A percentile compares a stretch with the other conserved stretches of the same genome.
phyloP scores from a whole-genome alignment of 1,284 basidiomycete genomes.

The Moesziomyces sp. region DNA sequence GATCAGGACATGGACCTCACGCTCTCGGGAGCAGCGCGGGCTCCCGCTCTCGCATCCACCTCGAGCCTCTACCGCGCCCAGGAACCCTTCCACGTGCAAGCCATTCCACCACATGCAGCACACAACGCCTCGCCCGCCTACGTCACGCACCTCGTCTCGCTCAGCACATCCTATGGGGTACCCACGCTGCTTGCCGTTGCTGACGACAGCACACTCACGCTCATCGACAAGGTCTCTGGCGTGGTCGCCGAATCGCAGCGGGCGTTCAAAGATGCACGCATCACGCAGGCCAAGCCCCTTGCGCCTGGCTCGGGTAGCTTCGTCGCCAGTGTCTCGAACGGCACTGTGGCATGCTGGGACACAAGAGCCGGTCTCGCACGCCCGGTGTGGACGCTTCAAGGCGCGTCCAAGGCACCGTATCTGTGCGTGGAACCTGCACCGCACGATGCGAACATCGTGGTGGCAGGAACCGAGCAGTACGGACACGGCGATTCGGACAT shows the following conservation, averaged over 20 bases:
- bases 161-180: conserved; percentile 32
- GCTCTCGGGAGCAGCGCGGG: conserved; percentile 39
- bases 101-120: conserved; percentile 34
- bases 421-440: conserved; percentile 46
- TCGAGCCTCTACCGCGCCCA: conserved; percentile 27
- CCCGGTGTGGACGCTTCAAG: conserved; percentile 30
- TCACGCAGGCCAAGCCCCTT: conserved; percentile 40
- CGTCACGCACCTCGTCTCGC: conserved; percentile 51
- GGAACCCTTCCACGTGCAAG: conserved; percentile 44
- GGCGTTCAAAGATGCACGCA: conserved; percentile 28
- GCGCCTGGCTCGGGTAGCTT: conserved; percentile 19
- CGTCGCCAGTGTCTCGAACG: conserved; percentile 33
- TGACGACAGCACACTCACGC: conserved; percentile 42
- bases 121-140: conserved; percentile 43
- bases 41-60: conserved; percentile 26
- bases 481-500: conserved; percentile 57
- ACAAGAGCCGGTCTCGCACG: conserved; percentile 22
- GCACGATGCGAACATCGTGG: conserved; percentile 37
- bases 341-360: conserved; percentile 49
- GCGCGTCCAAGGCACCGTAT: conserved; percentile 51
- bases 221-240: conserved; percentile 51
- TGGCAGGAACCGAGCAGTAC: conserved; percentile 61
- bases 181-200: conserved; percentile 43
- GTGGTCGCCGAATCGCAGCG: conserved; percentile 32
- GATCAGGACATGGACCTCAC: conserved; percentile 36